These are phyloP conservation scores for Pezicula neosporulosa DNA, from an alignment of 2,329 filamentous ascomycete genomes.

Conservation along the genomic window DNA sequence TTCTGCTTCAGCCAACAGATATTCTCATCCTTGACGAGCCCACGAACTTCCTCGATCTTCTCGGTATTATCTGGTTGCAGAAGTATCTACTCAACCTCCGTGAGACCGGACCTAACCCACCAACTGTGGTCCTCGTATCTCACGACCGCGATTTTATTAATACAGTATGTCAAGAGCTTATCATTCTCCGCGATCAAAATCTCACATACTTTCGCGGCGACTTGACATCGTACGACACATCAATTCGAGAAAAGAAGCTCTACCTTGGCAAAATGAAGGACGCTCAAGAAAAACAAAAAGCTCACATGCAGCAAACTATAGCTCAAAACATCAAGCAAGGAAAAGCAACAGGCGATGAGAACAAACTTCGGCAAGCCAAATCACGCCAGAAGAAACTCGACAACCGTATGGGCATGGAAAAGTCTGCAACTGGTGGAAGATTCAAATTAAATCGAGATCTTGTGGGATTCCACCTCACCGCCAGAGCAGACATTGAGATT, in stretches of 20 bases:
- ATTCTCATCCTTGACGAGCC: constrained; percentile 83
- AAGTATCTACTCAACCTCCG: constrained; percentile 60
- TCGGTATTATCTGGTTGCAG: constrained; percentile 84
- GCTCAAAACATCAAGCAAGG: constrained; percentile 71
- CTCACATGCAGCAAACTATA: constrained; percentile 78
- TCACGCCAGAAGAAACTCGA: constrained; percentile 82
- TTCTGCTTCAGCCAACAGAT: constrained; percentile 69
- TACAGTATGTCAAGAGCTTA: constrained; percentile 69
- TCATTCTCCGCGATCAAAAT: constrained; percentile 70
- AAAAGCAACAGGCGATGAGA: constrained; percentile 75
- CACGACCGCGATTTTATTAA: constrained; percentile 83
- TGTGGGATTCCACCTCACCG: constrained; percentile 54
- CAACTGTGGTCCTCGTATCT: constrained; percentile 74
- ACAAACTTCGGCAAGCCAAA: constrained; percentile 82
- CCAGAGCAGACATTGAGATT: constrained; percentile 68
- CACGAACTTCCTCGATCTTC: constrained; percentile 80
- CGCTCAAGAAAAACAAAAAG: constrained; percentile 75
- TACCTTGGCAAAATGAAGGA: constrained; percentile 75
- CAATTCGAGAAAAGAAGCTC: constrained; percentile 63
- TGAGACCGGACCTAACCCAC: constrained; percentile 45
- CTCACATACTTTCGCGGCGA: constrained; percentile 75
- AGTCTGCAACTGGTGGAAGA: constrained; percentile 65
- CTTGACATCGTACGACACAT: constrained; percentile 66
- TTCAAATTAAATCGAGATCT: constrained; percentile 81
- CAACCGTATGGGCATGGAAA: constrained; percentile 73